Evolutionary conservation across 208 protist genomes (phyloP), one percentile per base, ranked within the genome.

Genomic region (Vickermania ingenoplastis): DNA sequence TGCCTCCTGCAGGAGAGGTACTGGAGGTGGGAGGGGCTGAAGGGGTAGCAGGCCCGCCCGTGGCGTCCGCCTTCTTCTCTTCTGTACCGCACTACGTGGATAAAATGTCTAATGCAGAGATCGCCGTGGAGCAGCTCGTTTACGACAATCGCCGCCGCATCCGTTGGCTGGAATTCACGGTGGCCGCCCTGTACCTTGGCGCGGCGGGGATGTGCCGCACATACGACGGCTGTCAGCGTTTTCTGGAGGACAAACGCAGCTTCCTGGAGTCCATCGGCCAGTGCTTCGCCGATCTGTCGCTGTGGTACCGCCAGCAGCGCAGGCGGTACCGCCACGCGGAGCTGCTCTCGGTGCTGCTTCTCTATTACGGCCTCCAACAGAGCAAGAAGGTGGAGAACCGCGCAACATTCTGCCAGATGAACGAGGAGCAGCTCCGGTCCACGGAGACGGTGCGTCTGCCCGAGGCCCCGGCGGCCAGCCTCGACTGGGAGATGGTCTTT

Each of bases 241-340:
- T 83, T 53, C 71, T 88, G 63, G 72, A 73, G 53, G 75, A 91
- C 48, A 94, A 94, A 71, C 78, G 83, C 61, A 79, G 88, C 31
- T 94, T 91, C 55, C 58, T 91, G 0, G 83, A 94, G 64, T 91
- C 83, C 55, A 87, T 91, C 45, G 79, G 83, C 21, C 87, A 94
- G 72, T 91, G 83, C 58, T 91, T 94, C 69, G 84, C 79, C 22
- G 82, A 90, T 64, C 62, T 94, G 41, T 71, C 77, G 7, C 56
- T 86, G 25, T 83, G 69, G 52, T 94, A 94, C 60, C 78, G 87
- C 7, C 62, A 71, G 11, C 79, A 90, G 67, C 69, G 76, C 7
- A n/a, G 11, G 53, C 73, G 73, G n/a, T 58, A 69, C 36, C 71
- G 72, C 14, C 77, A 90, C 53, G 75, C 79, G 2, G 83, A 94